Base-by-base conservation (phyloP, 176 grass and related monocot genomes). In the Microstegium vimineum region DNA sequence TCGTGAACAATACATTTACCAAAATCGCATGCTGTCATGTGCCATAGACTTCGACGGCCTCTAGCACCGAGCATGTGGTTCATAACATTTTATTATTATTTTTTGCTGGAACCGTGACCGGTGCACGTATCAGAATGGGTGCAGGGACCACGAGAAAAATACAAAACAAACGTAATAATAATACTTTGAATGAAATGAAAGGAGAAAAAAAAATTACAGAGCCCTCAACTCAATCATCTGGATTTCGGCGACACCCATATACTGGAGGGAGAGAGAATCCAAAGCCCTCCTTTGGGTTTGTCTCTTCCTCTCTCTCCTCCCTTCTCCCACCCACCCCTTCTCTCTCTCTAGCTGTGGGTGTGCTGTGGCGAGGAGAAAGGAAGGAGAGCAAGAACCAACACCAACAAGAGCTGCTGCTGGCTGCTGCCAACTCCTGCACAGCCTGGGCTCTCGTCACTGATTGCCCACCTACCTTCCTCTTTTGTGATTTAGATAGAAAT, bases 261-360 rank as follows among this genome's bases (percentile, higher is more conserved):
- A 92, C 90, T 72, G 77, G 83, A 64, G 73, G 26, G 87, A 59
- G 87, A 85, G 83, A 90, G 94, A 92, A 97, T 92, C 92, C 92
- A 76, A 92, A 85, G 92, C 92, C 86, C 92, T 90, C 84, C 78
- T 92, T 68, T 82, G 77, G 85, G 82, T 89, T 92, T 85, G 82
- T 95, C 93, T 95, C 85, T 83, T 82, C 85, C 79, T 69, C 62
- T 69, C 79, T 85, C 82, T 82, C 66, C 77, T 70, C 81, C 66
- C 41, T 68, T 30, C 84, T 75, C 80, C 80, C 80, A 82, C 83
- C 83, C 85, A 78, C 78, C 89, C 75, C 82, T 57, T 77, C 67
- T 68, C 78, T 23, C 67, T 68, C 78, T 23, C 84, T 74, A 69
- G 40, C 67, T 83, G 66, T 63, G 76, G 84, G 90, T 86, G 84